Base-by-base conservation (phyloP, 345 rosid species). In the Camelina hispida region DNA sequence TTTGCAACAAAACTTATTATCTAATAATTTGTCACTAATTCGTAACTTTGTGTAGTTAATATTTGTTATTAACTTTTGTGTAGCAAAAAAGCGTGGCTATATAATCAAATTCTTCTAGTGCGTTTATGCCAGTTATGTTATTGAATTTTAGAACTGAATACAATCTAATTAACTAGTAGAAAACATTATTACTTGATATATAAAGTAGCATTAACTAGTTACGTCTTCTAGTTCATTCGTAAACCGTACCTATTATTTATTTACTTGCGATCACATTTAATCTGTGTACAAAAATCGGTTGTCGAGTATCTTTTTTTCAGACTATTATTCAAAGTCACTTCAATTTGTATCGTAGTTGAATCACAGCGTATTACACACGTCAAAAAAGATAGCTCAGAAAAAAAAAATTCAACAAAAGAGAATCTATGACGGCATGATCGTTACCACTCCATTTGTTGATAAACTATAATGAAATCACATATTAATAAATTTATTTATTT, bases 361-460 rank as follows among this genome's bases (percentile, higher is more conserved):
- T 17, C 8, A 40, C 18, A 51, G 47, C 62, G 28, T 7, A 62
- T 13, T 18, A 52, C 34, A 44, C 69, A 69, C 46, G 61, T 77
- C 62, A 55, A 77, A 54, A 62, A 35, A 32, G 35, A 47, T 34
- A 34, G 22, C 75, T 10, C 34, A 23, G 62, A 20, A 12, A 51
- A 43, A 14, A 76, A 43, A 22, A 51, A n/a, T 35, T 62, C 66
- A 54, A 70, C 46, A 46, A 46, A 46, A 13, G 46, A 18, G 70
- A 62, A 69, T 76, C 54, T 69, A 10, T 44, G 75, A 46, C 73
- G 53, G 73, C 44, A 16, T 13, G 67, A 56, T 60, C 30, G 55
- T 68, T 66, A 37, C 48, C 73, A 34, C 46, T 69, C 23, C 35
- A 44, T 69, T 69, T 71, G 70, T 76, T 50, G 80, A 75, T 62